Conservation (phyloP, 208 protist genomes). For the Wallacemonas sp. region DNA sequence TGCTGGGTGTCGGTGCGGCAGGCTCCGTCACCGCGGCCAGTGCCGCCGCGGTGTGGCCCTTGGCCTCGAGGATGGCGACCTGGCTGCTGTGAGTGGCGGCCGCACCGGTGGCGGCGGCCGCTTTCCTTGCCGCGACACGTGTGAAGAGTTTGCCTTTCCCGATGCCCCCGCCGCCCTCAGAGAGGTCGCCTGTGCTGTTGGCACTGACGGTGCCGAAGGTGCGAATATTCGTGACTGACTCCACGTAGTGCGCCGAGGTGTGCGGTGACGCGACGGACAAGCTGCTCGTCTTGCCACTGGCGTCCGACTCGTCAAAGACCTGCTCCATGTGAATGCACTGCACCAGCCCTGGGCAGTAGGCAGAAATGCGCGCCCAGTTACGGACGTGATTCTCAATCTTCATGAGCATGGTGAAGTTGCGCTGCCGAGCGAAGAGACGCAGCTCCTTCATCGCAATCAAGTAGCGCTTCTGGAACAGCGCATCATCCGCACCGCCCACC, state of each 20-base stretch:
- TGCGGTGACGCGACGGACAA: constrained; percentile 12
- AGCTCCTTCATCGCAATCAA: constrained; percentile 72
- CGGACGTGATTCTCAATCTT: constrained; percentile 40
- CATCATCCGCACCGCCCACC: background rate
- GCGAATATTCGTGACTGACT: background rate
- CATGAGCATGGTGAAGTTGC: constrained; percentile 18
- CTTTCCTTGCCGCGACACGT: background rate
- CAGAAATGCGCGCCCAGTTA: constrained; percentile 42
- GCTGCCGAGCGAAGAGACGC: constrained; percentile 17
- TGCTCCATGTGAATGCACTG: constrained; percentile 59
- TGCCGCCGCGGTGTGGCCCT: background rate
- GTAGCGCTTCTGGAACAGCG: constrained; percentile 25
- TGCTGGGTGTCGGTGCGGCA: background rate
- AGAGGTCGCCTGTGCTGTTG: background rate
- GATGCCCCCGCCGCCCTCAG: background rate
- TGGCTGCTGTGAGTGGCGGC: background rate
- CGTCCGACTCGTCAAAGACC: constrained; percentile 20
- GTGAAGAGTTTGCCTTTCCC: background rate
- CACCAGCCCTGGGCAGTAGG: constrained; percentile 42
- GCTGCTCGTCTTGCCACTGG: background rate
- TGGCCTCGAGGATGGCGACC: background rate
- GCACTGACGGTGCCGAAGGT: background rate
- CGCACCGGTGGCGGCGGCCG: background rate
- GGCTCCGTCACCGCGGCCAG: background rate
- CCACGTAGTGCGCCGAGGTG: constrained; percentile 16